These are phyloP conservation scores for Ascosphaera acerosa DNA, from an alignment of 2,329 filamentous ascomycete genomes.

Conservation along the genomic window DNA sequence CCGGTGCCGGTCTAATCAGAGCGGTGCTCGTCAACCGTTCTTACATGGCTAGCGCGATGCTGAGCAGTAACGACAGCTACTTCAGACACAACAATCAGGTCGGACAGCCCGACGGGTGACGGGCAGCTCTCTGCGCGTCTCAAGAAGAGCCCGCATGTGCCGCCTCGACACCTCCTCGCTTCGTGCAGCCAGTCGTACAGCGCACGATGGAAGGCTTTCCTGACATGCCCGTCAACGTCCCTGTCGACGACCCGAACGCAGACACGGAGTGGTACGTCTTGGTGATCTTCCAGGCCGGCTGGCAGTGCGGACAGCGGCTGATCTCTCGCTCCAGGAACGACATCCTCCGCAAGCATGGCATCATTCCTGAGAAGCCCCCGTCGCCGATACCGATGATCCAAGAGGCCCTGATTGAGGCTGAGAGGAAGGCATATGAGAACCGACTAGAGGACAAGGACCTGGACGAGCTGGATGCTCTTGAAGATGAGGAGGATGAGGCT, in stretches of 20 bases:
- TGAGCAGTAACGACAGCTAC: too few relatives aligned
- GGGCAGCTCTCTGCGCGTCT: too few relatives aligned
- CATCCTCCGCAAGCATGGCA: conserved; percentile 82
- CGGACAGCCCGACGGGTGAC: too few relatives aligned
- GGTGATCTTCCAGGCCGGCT: conserved; percentile 4
- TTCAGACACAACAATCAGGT: too few relatives aligned
- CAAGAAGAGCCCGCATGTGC: too few relatives aligned
- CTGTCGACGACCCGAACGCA: conserved; percentile 82
- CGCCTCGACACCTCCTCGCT: too few relatives aligned
- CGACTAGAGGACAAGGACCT: conserved; percentile 81
- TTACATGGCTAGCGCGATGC: too few relatives aligned
- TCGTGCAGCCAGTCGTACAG: too few relatives aligned
- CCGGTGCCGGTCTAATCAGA: too few relatives aligned
- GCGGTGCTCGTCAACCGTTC: too few relatives aligned
- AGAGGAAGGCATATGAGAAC: conserved; percentile 69
- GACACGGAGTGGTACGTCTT: conserved; percentile 74
- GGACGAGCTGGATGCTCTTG: conserved; percentile 76
- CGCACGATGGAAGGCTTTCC: conserved; percentile 6
- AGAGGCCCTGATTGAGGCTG: conserved; percentile 69
- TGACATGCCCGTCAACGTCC: conserved; percentile 43
- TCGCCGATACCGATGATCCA: conserved; percentile 91
- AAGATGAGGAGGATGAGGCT: conserved; percentile 83
- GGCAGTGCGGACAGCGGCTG: conserved; percentile 2
- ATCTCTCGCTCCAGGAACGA: conserved; percentile 51
- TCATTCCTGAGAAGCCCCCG: conserved; percentile 93